Conservation (phyloP, 1,139 yeast genomes). For the Lipomyces yarrowii region DNA sequence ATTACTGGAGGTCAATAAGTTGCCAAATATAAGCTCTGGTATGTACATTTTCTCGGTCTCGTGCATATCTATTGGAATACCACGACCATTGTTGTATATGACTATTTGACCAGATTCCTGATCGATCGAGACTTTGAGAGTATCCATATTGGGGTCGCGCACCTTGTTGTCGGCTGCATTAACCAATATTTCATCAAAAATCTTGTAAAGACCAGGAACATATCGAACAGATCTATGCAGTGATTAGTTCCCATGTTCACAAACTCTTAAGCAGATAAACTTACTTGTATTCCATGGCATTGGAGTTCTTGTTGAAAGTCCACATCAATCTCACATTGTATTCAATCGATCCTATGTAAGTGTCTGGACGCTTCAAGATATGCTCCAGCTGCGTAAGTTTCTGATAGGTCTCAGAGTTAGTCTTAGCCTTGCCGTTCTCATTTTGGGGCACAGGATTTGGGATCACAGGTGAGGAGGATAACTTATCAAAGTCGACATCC, state of each 20-base stretch:
- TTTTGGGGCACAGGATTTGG: constrained; percentile 4
- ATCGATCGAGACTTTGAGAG: constrained; percentile 76
- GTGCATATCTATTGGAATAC: constrained; percentile 95
- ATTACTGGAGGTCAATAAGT: constrained; percentile 89
- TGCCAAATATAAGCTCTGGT: constrained; percentile 96
- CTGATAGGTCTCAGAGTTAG: constrained; percentile 84
- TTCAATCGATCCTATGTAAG: constrained; percentile 95
- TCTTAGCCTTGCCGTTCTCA: constrained; percentile 37
- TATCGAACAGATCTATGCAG: constrained; percentile 64
- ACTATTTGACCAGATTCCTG: constrained; percentile 73
- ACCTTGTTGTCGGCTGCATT: constrained; percentile 99
- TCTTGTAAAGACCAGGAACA: constrained; percentile 95
- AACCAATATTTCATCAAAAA: constrained; percentile 94
- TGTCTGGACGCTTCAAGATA: constrained; percentile 95
- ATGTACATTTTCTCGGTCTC: constrained; percentile 88
- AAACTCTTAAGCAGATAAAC: background rate
- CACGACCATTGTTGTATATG: constrained; percentile 90
- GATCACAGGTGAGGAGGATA: constrained; percentile 6
- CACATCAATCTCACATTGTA: constrained; percentile 78
- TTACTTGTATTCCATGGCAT: constrained; percentile 60
- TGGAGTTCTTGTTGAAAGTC: constrained; percentile 72
- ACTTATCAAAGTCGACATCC: constrained; percentile 3
- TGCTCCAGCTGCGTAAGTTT: constrained; percentile 93
- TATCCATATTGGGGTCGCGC: constrained; percentile 88
- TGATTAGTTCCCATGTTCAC: constrained; percentile 20